Evolutionary conservation across 495 filamentous ascomycete genomes (phyloP).

Genomic region (Stereocaulon alpinum): DNA sequence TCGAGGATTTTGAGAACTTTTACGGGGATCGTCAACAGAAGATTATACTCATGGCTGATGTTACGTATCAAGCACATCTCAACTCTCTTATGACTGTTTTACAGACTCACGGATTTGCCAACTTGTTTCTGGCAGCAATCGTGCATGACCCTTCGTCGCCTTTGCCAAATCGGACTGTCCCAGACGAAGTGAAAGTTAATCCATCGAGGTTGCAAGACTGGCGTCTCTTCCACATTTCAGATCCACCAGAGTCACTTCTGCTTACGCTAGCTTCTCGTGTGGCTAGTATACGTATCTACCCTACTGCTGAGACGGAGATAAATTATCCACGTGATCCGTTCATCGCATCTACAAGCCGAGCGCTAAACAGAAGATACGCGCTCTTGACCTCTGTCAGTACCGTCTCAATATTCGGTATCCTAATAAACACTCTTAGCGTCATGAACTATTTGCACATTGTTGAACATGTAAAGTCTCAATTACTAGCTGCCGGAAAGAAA

Average conservation of each 20-base stretch:
- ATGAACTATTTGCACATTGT: slow-evolving; percentile 80
- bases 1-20: slow-evolving; percentile 53
- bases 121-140: slow-evolving; percentile 58
- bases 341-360: slow-evolving; percentile 36
- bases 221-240: slow-evolving; percentile 81
- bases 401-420: slow-evolving; percentile 74
- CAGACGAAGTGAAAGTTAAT: slow-evolving; percentile 37
- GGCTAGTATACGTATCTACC: slow-evolving; percentile 64
- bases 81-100: slow-evolving; percentile 40
- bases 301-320: slow-evolving; percentile 31
- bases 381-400: slow-evolving; percentile 73
- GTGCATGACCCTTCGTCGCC: slow-evolving; percentile 67
- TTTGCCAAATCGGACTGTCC: slow-evolving; percentile 75
- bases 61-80: slow-evolving; percentile 71
- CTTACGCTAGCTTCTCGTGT: slow-evolving; percentile 81
- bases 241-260: slow-evolving; percentile 73
- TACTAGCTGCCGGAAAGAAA: slow-evolving; percentile 75
- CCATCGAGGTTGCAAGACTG: slow-evolving; percentile 52
- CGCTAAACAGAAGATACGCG: slow-evolving; percentile 78
- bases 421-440: slow-evolving; percentile 90
- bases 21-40: slow-evolving; percentile 54
- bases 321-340: neutral
- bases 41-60: slow-evolving; percentile 78
- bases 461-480: slow-evolving; percentile 55
- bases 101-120: slow-evolving; percentile 50